phyloP scores from a whole-genome alignment of 2,329 filamentous ascomycete species.

The Periconia sp. region DNA sequence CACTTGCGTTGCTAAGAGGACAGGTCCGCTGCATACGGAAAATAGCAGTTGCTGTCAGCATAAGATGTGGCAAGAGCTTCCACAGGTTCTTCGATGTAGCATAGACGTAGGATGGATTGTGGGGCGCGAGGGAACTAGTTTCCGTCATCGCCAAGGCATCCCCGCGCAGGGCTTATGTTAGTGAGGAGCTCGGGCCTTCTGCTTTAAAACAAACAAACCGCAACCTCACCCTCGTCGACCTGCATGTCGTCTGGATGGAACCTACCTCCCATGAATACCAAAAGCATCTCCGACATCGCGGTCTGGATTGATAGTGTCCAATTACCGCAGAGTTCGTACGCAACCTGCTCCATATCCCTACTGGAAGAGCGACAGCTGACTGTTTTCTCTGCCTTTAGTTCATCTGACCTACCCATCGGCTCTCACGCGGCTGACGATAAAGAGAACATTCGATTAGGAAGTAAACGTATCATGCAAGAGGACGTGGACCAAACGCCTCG shows the following conservation, averaged over 20 bases:
- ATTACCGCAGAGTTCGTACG: not conserved
- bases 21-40: not conserved
- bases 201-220: constrained; percentile 1
- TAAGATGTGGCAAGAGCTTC: not conserved
- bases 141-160: not conserved
- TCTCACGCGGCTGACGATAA: not conserved
- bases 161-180: not conserved
- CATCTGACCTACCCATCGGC: not conserved
- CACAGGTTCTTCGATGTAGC: not conserved
- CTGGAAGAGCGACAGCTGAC: not conserved
- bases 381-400: not conserved
- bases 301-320: not conserved
- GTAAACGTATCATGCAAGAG: not conserved
- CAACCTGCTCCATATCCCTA: not conserved
- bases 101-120: not conserved
- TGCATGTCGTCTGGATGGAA: not conserved
- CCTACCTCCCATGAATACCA: not conserved
- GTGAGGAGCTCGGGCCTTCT: not conserved
- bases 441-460: not conserved
- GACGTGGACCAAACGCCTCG: constrained; percentile 5
- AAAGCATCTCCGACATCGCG: not conserved
- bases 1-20: not conserved
- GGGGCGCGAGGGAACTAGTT: not conserved
- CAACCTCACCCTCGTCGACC: not conserved
- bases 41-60: not conserved